Base-by-base conservation (phyloP, 192 early-diverging fungal species). In the Diversispora epigaea region DNA sequence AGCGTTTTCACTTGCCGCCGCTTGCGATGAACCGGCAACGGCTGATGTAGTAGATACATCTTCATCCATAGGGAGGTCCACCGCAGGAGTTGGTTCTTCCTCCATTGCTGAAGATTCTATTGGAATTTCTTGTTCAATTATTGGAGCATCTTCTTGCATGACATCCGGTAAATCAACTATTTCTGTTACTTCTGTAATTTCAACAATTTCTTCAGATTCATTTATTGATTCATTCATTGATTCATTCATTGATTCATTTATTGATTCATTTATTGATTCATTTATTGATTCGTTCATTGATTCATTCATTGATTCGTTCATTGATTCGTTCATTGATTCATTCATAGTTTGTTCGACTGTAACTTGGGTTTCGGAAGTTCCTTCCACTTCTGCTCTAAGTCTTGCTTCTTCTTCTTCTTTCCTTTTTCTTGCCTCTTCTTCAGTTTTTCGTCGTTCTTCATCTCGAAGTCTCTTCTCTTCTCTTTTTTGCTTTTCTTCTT, bases 401-500 rank as follows among this genome's bases (percentile, higher is more conserved):
- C 71, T 77, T 46, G 71, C 76, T 44, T 77, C 81, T 19, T 83
- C 86, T 4, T 14, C 87, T 57, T 84, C 80, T 3, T 76, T 81
- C 63, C 71, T 74, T 25, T 44, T 81, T 68, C 71, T 74, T 25
- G 32, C 81, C 69, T 77, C 76, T 70, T 47, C 61, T 45, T 82
- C 77, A n/a, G 32, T 41, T 76, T 68, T 73, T 81, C 80, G 78
- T 21, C 81, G 77, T 22, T 86, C 84, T 75, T 85, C 84, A 1
- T 32, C 25, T 32, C 25, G 25, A 32, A 32, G 25, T 32, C 55
- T 91, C 89, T 46, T 91, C 91, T 32, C 81, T 79, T 47, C 76
- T 81, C 60, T 84, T 80, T 8, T 80, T 78, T 63, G 78, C 78
- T 55, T 82, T 80, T 49, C 77, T 63, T 46, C 83, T 47, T 86